A percentile compares a stretch with the other conserved stretches of the same genome.
These are phyloP conservation scores for Cicer yamashitae DNA, from an alignment of 306 rosid genomes.

Conservation along the genomic window DNA sequence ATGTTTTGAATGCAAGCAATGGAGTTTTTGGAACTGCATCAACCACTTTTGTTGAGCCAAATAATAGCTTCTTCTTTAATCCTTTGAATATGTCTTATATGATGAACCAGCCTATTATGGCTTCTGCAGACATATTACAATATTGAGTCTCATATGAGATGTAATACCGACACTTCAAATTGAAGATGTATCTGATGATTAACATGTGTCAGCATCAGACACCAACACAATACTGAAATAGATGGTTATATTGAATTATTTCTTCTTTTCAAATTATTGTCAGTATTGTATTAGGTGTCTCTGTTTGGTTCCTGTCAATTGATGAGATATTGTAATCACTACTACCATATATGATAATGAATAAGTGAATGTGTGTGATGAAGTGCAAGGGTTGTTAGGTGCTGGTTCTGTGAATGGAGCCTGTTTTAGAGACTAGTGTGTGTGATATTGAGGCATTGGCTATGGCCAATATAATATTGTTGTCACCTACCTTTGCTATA, in stretches of 20 bases:
- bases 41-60: conserved; percentile 49
- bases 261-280: no score
- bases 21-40: conserved; percentile 42
- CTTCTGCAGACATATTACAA: conserved; percentile 63
- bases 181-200: background rate
- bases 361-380: conserved; percentile 48
- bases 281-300: background rate
- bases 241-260: no score
- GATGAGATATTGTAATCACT: conserved; percentile 42
- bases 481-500: conserved; percentile 32
- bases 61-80: conserved; percentile 55
- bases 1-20: conserved; percentile 49
- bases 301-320: conserved; percentile 33
- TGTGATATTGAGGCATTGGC: conserved; percentile 5
- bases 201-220: no score
- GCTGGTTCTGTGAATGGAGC: conserved; percentile 52
- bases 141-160: conserved; percentile 24
- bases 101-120: conserved; percentile 76
- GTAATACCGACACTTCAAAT: background rate
- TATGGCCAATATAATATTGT: conserved; percentile 24
- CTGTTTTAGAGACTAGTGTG: conserved; percentile 30
- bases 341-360: conserved; percentile 46
- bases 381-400: conserved; percentile 32
- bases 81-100: conserved; percentile 52
- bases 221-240: background rate